Conservation (phyloP, 495 filamentous ascomycete species). For the Xylaria sp. region DNA sequence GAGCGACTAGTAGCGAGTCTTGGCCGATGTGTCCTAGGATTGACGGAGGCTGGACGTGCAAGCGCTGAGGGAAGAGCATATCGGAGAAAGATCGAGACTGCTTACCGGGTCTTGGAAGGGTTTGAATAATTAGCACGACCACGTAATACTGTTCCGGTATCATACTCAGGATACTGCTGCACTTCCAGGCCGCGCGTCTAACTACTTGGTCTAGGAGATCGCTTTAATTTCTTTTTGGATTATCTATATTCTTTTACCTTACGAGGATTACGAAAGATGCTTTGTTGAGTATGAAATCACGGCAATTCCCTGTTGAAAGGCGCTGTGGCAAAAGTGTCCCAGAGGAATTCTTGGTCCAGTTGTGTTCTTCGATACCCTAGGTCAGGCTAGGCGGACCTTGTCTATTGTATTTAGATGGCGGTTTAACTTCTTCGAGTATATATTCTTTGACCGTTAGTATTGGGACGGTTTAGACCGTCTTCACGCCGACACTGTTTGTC, state of each 20-base stretch:
- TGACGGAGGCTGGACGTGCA: constrained; percentile 68
- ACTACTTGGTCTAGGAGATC: constrained; percentile 4
- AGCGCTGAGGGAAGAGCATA: constrained; percentile 67
- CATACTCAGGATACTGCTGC: not conserved
- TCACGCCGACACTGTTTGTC: not conserved
- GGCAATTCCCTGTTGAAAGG: constrained; percentile 17
- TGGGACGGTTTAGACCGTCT: not conserved
- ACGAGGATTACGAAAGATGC: constrained; percentile 32
- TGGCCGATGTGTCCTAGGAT: constrained; percentile 69
- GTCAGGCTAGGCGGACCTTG: constrained; percentile 15
- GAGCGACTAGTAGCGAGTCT: constrained; percentile 78
- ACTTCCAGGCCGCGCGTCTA: not conserved
- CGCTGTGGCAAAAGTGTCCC: constrained; percentile 10
- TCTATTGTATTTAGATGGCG: constrained; percentile 20
- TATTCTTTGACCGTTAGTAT: constrained; percentile 1
- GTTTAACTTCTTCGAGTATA: constrained; percentile 5
- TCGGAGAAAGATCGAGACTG: constrained; percentile 74
- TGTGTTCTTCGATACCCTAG: constrained; percentile 24
- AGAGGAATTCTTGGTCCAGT: constrained; percentile 9
- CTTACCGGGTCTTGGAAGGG: constrained; percentile 74
- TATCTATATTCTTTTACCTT: constrained; percentile 26
- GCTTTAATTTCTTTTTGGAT: constrained; percentile 18
- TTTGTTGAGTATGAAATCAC: constrained; percentile 22
- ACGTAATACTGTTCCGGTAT: not conserved
- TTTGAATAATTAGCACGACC: constrained; percentile 37